Conservation (phyloP, 208 protist species). For the Leishmania turanica region DNA sequence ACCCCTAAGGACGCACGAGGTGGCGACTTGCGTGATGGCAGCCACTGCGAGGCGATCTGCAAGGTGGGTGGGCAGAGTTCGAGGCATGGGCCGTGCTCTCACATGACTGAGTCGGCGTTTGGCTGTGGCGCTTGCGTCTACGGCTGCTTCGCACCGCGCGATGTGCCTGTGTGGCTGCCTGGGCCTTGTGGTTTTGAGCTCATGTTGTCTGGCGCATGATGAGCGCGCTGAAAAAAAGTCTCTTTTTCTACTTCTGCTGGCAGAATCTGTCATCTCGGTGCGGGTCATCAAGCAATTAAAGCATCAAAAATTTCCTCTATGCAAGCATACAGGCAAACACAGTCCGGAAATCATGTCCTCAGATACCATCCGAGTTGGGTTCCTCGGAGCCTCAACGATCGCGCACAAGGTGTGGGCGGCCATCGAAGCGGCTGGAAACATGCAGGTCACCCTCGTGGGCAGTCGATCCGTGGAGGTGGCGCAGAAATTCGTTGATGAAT, state of each 20-base stretch:
- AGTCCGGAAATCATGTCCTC: conserved; percentile 15
- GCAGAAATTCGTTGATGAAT: conserved; percentile 26
- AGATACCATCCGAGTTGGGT: conserved; percentile 36
- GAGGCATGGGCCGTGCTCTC: neutral
- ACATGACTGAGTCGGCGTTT: neutral
- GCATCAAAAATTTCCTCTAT: neutral
- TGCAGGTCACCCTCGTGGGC: conserved; percentile 42
- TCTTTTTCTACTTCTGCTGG: neutral
- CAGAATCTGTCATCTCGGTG: neutral
- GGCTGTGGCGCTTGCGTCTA: neutral
- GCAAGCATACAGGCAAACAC: neutral
- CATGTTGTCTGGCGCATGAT: neutral
- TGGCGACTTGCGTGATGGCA: neutral
- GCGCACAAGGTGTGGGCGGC: conserved; percentile 45
- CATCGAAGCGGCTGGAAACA: conserved; percentile 36
- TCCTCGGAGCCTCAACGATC: conserved; percentile 45
- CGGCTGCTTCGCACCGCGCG: too few relatives aligned
- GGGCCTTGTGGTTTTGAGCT: neutral
- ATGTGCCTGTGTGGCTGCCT: too few relatives aligned
- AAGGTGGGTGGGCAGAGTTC: neutral
- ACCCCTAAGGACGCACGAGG: neutral
- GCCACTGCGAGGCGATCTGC: neutral
- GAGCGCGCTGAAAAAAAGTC: neutral
- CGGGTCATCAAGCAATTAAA: neutral
- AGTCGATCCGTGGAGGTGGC: conserved; percentile 25